A percentile compares a stretch with the other conserved stretches of the same genome.
Evolutionary conservation across 164 flowering plant species (phyloP).

Genomic region (Stephania yunnanensis): DNA sequence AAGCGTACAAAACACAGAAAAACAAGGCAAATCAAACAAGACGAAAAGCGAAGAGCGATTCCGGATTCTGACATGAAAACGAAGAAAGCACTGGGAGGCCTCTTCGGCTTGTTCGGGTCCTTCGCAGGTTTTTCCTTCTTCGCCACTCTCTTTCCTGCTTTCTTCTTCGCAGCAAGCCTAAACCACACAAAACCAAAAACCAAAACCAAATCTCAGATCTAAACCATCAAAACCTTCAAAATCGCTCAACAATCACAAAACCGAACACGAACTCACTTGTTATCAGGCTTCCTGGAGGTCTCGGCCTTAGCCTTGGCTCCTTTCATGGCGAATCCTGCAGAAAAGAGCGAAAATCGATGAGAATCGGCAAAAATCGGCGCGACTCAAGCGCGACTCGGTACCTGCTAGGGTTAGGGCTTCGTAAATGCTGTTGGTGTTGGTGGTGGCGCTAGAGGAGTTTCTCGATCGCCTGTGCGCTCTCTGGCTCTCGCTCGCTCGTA

Average conservation of each 20-base stretch:
- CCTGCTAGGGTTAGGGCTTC: not conserved
- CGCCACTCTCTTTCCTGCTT: slow-evolving; percentile 27
- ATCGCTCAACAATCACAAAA: not conserved
- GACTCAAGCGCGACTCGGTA: not conserved
- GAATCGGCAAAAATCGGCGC: not conserved
- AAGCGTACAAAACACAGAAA: not conserved
- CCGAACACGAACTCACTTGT: slow-evolving; percentile 31
- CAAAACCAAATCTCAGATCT: not conserved
- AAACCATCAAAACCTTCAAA: not conserved
- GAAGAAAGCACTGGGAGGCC: slow-evolving; percentile 87
- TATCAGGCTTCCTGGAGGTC: slow-evolving; percentile 20
- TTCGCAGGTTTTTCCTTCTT: slow-evolving; percentile 50
- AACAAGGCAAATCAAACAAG: not conserved
- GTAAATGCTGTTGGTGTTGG: not conserved
- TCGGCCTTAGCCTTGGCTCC: slow-evolving; percentile 28
- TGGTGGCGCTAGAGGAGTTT: too few species aligned
- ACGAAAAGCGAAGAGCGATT: not conserved
- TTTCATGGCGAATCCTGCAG: slow-evolving; percentile 23
- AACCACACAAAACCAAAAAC: not conserved
- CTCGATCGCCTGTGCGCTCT: not conserved
- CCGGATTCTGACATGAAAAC: slow-evolving; percentile 57
- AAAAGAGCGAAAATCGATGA: slow-evolving; percentile 2
- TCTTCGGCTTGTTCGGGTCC: slow-evolving; percentile 91
- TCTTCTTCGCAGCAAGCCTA: slow-evolving; percentile 53
- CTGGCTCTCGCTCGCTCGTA: not conserved